Evolutionary conservation across 1,139 yeast genomes (phyloP).

Genomic region (Pichia sp.): DNA sequence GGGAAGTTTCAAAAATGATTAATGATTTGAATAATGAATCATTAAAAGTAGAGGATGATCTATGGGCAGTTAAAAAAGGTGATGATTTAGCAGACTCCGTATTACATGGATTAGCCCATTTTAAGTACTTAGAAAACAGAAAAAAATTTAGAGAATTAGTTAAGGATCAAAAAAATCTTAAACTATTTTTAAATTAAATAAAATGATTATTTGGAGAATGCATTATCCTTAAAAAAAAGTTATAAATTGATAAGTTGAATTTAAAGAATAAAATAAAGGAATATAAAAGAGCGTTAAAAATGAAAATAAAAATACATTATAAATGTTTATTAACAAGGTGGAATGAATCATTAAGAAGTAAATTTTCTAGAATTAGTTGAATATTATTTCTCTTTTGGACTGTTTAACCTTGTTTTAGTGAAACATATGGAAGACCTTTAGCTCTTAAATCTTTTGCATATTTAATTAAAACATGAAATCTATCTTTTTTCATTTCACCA

Average conservation of each 20-base stretch:
- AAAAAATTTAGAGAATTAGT: neutral
- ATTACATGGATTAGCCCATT: conserved; percentile 51
- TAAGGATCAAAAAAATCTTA: neutral
- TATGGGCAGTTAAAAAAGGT: conserved; percentile 34
- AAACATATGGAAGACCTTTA: conserved; percentile 22
- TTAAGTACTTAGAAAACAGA: conserved; percentile 39
- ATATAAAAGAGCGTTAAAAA: neutral
- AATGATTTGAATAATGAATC: conserved; percentile 13
- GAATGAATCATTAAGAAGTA: too few relatives aligned
- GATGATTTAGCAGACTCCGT: conserved; percentile 60
- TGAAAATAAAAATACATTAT: neutral
- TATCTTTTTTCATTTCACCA: conserved; percentile 22
- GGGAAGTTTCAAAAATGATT: conserved; percentile 20
- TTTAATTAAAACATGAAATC: conserved; percentile 24
- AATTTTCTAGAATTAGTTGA: too few relatives aligned
- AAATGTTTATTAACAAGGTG: too few relatives aligned
- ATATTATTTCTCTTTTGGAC: neutral
- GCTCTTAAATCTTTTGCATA: conserved; percentile 23
- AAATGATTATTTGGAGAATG: too few relatives aligned
- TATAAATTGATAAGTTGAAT: too few relatives aligned
- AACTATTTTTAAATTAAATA: neutral
- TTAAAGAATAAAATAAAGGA: neutral
- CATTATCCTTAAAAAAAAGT: too few relatives aligned
- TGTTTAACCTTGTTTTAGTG: conserved; percentile 10
- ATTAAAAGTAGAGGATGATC: conserved; percentile 6